Percentiles rank a stretch among this genome's conserved stretches.
Conservation (phyloP, 163 green algal genomes). For the Coccomyxa subellipsoidea region DNA sequence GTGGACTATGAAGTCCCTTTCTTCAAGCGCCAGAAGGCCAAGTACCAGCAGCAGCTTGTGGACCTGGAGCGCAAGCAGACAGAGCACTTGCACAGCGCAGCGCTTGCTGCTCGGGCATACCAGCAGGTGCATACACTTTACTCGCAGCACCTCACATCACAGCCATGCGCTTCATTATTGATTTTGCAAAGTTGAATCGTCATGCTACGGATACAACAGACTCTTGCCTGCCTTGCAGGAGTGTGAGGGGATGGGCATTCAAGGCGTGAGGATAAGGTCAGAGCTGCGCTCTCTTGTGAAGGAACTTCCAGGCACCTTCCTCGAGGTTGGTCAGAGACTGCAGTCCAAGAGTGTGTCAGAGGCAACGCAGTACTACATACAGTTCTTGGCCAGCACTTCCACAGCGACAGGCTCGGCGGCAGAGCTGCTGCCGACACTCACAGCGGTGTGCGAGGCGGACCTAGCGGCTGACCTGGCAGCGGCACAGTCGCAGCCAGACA, state of each 20-base stretch:
- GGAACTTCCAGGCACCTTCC: conserved; percentile 18
- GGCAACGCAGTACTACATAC: conserved; percentile 20
- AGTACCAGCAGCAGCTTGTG: conserved; percentile 49
- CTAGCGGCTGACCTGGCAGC: neutral
- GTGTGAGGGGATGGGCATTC: conserved; percentile 54
- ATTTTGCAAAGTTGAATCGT: neutral
- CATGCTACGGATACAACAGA: neutral
- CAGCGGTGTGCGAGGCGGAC: neutral
- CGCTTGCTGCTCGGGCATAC: conserved; percentile 40
- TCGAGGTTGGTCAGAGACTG: conserved; percentile 2
- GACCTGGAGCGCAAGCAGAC: conserved; percentile 53
- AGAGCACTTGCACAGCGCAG: conserved; percentile 53
- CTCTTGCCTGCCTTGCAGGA: conserved; percentile 56
- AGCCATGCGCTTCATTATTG: neutral
- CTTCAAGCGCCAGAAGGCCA: conserved; percentile 47
- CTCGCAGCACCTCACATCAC: neutral
- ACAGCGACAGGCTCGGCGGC: neutral
- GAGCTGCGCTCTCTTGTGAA: conserved; percentile 12
- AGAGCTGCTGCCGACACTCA: neutral
- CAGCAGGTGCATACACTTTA: conserved; percentile 36
- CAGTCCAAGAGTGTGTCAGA: conserved; percentile 5
- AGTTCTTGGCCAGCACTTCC: neutral
- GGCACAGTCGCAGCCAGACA: neutral
- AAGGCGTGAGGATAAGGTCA: conserved; percentile 9
- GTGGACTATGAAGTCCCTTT: conserved; percentile 58